These are phyloP conservation scores for Salvia sclarea DNA, from an alignment of 305 asterid species.

Conservation along the genomic window DNA sequence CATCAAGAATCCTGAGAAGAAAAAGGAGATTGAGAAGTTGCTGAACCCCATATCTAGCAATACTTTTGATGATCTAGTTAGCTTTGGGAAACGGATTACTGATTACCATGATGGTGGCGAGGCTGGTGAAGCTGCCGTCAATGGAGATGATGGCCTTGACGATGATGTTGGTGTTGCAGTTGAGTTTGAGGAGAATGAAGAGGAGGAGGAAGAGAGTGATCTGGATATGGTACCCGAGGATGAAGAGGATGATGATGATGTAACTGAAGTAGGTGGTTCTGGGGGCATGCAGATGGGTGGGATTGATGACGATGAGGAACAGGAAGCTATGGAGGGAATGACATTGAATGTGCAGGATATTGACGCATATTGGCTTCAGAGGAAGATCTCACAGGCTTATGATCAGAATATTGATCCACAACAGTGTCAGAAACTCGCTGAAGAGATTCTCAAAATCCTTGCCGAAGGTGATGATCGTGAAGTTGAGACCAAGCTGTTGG, in stretches of 20 bases:
- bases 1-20: constrained; percentile 80
- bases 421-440: constrained; percentile 89
- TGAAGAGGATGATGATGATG: constrained; percentile 88
- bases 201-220: constrained; percentile 89
- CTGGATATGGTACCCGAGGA: constrained; percentile 85
- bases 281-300: constrained; percentile 98
- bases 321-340: constrained; percentile 76
- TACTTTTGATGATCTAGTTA: constrained; percentile 71
- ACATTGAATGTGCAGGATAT: constrained; percentile 85
- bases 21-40: constrained; percentile 89
- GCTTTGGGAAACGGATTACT: constrained; percentile 66
- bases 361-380: constrained; percentile 97
- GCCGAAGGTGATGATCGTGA: constrained; percentile 90
- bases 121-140: constrained; percentile 51
- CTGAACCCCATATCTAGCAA: constrained; percentile 64
- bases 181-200: constrained; percentile 95
- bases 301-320: constrained; percentile 81
- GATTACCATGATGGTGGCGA: constrained; percentile 76
- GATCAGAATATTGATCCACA: constrained; percentile 87
- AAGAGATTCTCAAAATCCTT: constrained; percentile 83
- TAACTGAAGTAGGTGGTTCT: constrained; percentile 49
- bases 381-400: constrained; percentile 95
- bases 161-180: constrained; percentile 98
- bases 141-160: constrained; percentile 75
- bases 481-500: constrained; percentile 77